Evolutionary conservation across 345 rosid genomes (phyloP).

Genomic region (Melaleuca alternifolia): DNA sequence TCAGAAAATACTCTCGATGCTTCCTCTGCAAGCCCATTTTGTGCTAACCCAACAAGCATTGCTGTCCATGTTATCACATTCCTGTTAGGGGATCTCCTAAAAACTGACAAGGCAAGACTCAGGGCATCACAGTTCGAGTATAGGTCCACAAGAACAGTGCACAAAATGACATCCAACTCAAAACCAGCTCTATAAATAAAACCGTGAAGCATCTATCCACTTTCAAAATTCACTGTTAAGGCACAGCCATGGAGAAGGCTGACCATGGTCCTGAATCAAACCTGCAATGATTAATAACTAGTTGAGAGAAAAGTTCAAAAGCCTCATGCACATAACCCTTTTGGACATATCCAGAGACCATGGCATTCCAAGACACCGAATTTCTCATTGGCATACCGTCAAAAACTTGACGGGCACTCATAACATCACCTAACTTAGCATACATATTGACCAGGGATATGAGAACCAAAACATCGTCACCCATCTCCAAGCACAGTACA

Average conservation of each 20-base stretch:
- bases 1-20: conserved; percentile 14
- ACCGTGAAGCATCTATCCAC: conserved; percentile 11
- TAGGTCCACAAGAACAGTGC: conserved; percentile 11
- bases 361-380: conserved; percentile 19
- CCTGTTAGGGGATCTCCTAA: conserved; percentile 11
- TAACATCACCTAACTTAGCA: conserved; percentile 4
- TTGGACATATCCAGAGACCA: conserved; percentile 16
- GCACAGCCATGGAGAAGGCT: conserved; percentile 14
- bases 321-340: conserved; percentile 4
- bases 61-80: conserved; percentile 32
- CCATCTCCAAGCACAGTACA: conserved; percentile 6
- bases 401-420: conserved; percentile 4
- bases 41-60: conserved; percentile 17
- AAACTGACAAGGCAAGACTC: conserved; percentile 11
- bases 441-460: conserved; percentile 16
- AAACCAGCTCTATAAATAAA: conserved; percentile 4
- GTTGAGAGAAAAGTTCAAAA: conserved; percentile 8
- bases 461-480: conserved; percentile 8
- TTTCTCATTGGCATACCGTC: background rate
- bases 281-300: background rate
- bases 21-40: conserved; percentile 16
- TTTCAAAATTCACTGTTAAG: conserved; percentile 3
- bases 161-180: conserved; percentile 5
- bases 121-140: conserved; percentile 6
- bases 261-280: conserved; percentile 11